Conservation (phyloP, 164 flowering plant genomes). For the grape (Vitis vinifera) region DNA sequence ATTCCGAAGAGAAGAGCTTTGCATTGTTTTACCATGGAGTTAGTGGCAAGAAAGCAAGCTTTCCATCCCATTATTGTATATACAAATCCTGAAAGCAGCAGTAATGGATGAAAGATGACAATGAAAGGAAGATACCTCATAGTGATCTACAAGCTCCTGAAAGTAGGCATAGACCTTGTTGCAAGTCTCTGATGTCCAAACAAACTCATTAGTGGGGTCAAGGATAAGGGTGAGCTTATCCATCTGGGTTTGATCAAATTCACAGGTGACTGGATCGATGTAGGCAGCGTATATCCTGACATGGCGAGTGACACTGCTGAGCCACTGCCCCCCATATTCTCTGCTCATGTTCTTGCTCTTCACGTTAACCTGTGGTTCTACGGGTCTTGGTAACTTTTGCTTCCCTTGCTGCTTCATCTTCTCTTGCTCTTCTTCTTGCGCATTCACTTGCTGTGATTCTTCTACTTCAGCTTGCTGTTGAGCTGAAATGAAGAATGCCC, state of each 20-base stretch:
- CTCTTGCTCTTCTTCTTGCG: slow-evolving; percentile 11
- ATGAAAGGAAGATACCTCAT: slow-evolving; percentile 54
- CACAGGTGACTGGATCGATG: slow-evolving; percentile 76
- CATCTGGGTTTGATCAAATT: slow-evolving; percentile 83
- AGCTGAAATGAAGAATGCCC: slow-evolving; percentile 33
- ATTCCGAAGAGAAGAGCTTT: background rate
- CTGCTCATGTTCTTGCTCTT: slow-evolving; percentile 70
- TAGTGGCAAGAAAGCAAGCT: no score
- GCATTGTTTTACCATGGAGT: no score
- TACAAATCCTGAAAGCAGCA: no score
- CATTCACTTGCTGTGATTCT: slow-evolving; percentile 20
- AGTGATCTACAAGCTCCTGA: slow-evolving; percentile 91
- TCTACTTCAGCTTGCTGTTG: slow-evolving; percentile 35
- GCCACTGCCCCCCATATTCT: slow-evolving; percentile 87
- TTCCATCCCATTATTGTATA: no score
- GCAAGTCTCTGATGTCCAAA: slow-evolving; percentile 79
- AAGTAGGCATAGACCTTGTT: slow-evolving; percentile 69
- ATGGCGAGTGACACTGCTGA: slow-evolving; percentile 71
- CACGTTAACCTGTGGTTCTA: slow-evolving; percentile 48
- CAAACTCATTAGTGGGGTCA: slow-evolving; percentile 78
- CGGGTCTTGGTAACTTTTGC: slow-evolving; percentile 36
- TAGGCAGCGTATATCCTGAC: slow-evolving; percentile 87
- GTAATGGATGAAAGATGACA: background rate
- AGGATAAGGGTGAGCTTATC: slow-evolving; percentile 89
- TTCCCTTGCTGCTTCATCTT: slow-evolving; percentile 11